These are phyloP conservation scores for Chaetomiaceae sp. DNA, from an alignment of 2,329 filamentous ascomycete genomes.

Conservation along the genomic window DNA sequence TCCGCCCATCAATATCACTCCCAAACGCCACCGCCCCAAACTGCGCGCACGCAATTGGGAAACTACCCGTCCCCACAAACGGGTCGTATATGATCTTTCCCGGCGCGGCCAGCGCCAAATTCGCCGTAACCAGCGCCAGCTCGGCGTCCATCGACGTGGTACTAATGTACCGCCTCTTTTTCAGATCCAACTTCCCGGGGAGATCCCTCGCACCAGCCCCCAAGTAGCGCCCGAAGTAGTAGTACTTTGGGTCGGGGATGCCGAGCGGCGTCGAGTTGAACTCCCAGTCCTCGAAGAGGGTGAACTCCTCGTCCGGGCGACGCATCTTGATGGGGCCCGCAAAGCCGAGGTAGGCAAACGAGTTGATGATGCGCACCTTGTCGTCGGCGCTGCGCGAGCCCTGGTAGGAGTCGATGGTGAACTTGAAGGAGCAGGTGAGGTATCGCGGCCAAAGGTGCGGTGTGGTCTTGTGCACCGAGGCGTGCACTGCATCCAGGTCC, in stretches of 20 bases:
- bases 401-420: conserved; percentile 77
- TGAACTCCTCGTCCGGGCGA: conserved; percentile 68
- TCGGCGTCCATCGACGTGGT: conserved; percentile 98
- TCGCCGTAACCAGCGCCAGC: conserved; percentile 84
- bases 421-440: conserved; percentile 67
- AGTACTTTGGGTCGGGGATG: conserved; percentile 50
- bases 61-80: conserved; percentile 92
- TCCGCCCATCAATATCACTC: conserved; percentile 89
- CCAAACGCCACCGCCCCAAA: conserved; percentile 82
- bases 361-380: conserved; percentile 74
- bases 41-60: conserved; percentile 83
- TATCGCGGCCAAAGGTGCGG: conserved; percentile 64
- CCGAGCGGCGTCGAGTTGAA: conserved; percentile 47
- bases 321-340: conserved; percentile 74
- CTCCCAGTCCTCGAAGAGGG: conserved; percentile 77
- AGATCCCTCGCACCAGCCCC: conserved; percentile 63
- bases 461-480: conserved; percentile 56
- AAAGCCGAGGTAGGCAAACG: conserved; percentile 74
- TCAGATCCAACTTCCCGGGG: conserved; percentile 75
- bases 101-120: conserved; percentile 75
- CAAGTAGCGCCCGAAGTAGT: conserved; percentile 71
- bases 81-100: conserved; percentile 91
- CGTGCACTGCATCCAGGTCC: conserved; percentile 65
- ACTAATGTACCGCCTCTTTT: conserved; percentile 89
- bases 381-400: conserved; percentile 60